Base-by-base conservation (phyloP, 2,329 filamentous ascomycete species). In the Xylariaceae sp. region DNA sequence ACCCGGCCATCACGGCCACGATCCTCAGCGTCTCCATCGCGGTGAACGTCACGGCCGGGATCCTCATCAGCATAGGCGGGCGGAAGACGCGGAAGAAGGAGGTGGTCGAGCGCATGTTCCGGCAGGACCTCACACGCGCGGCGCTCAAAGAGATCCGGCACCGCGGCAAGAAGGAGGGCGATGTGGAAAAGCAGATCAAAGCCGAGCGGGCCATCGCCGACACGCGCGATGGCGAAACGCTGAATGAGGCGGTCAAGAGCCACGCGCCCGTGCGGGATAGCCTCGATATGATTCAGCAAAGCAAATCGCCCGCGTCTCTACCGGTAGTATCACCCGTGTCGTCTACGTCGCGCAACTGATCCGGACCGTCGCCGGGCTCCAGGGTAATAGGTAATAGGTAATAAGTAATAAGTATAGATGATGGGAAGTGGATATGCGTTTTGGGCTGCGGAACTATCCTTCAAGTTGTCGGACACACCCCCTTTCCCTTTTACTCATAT, bases 31-130 rank as follows among this genome's bases (percentile, higher is more conserved):
- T 83, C 64, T 89, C 85, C 21, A 89, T 95, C 62, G 80, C 84
- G 0, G 87, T 84, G 66, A 95, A 95, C 67, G 85, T 90, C 59
- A 80, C 80, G 0, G 89, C 86, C 0, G 89, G 89, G 3, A 71
- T 95, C 1, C 67, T 92, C 22, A 95, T 95, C 67, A 84, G 78
- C 60, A 76, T 90, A 15, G 89, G 89, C 1, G 89, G 92, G 65
- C 80, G 85, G 18, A 81, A 80, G 58, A 91, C 89, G 1, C 77
- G 89, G 47, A 95, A 95, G 78, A 92, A 91, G 79, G 89, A 95
- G 40, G 88, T 95, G 0, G 76, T 91, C 19, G 85, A 92, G 65
- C 79, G 85, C 42, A 81, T 94, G 71, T 83, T 88, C 63, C 76
- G 88, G 29, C 89, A 94, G 67, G 83, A 89, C 59, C 70, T 95